These are phyloP conservation scores for Neurospora sp. DNA, from an alignment of 495 filamentous ascomycete genomes.

Conservation along the genomic window DNA sequence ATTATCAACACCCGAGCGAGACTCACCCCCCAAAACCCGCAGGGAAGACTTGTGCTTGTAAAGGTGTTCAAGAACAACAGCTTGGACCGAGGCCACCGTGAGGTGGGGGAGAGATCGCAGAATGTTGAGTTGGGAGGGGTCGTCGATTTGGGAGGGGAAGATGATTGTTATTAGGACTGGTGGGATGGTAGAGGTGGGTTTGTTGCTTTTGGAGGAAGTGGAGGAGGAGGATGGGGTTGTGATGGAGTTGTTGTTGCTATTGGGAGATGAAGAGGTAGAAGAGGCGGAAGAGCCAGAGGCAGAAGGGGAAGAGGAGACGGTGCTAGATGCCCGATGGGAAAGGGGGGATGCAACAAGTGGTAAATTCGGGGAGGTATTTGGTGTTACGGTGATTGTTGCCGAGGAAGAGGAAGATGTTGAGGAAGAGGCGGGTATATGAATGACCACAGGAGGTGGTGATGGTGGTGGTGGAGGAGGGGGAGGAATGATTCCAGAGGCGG, in stretches of 20 bases:
- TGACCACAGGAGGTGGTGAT: constrained; percentile 18
- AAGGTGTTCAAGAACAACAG: background rate
- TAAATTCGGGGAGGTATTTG: constrained; percentile 14
- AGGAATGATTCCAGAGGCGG: background rate
- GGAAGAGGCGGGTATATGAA: constrained; percentile 6
- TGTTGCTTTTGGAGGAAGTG: background rate
- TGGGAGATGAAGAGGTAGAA: background rate
- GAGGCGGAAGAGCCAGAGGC: background rate
- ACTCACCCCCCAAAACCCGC: background rate
- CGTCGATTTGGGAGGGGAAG: background rate
- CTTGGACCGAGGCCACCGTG: background rate
- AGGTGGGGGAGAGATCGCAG: background rate
- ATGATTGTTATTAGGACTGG: background rate
- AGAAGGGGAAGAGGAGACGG: constrained; percentile 1
- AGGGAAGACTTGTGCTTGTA: background rate
- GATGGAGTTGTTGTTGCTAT: background rate
- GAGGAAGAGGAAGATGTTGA: constrained; percentile 9
- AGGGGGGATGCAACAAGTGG: background rate
- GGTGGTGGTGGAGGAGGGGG: constrained; percentile 21
- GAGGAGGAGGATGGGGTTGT: background rate
- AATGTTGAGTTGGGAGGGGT: background rate
- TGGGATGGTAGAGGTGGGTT: too few species aligned
- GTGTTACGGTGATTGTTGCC: constrained; percentile 13
- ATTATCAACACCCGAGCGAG: background rate
- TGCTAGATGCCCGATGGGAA: background rate